Evolutionary conservation across 2,329 filamentous ascomycete genomes (phyloP).

Genomic region (Mariannaea sp.): DNA sequence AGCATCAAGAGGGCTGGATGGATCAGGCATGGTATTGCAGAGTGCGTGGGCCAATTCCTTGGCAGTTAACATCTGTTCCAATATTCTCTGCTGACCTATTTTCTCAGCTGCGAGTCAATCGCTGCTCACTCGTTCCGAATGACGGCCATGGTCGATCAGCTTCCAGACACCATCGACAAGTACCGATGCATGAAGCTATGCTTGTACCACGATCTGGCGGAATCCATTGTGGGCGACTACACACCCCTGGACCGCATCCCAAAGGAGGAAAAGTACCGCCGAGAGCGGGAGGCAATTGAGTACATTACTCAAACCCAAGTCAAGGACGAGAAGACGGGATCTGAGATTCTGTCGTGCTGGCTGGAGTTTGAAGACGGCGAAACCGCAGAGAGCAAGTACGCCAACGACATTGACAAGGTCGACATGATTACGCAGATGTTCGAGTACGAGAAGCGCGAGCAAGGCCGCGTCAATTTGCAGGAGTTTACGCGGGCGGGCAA

Average conservation of each 20-base stretch:
- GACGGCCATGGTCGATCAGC: constrained; percentile 92
- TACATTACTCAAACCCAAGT: constrained; percentile 82
- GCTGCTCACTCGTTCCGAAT: constrained; percentile 99
- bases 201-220: constrained; percentile 95
- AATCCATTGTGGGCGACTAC: constrained; percentile 94
- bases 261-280: constrained; percentile 85
- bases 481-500: constrained; percentile 83
- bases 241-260: constrained; percentile 87
- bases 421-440: constrained; percentile 94
- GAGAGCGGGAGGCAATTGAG: constrained; percentile 88
- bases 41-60: constrained; percentile 19
- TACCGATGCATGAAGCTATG: constrained; percentile 92
- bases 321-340: constrained; percentile 56
- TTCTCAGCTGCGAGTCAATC: constrained; percentile 78
- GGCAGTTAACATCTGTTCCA: neutral
- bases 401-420: constrained; percentile 97
- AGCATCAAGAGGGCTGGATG: constrained; percentile 96
- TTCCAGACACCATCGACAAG: constrained; percentile 75
- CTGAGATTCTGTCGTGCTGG: constrained; percentile 56
- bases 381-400: constrained; percentile 83
- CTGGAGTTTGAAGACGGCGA: constrained; percentile 90
- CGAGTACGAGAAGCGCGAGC: constrained; percentile 81
- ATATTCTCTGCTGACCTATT: neutral
- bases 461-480: constrained; percentile 71
- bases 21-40: constrained; percentile 78